Evolutionary conservation across 805 yeast genomes (phyloP).

Genomic region (Starmerella apicola): DNA sequence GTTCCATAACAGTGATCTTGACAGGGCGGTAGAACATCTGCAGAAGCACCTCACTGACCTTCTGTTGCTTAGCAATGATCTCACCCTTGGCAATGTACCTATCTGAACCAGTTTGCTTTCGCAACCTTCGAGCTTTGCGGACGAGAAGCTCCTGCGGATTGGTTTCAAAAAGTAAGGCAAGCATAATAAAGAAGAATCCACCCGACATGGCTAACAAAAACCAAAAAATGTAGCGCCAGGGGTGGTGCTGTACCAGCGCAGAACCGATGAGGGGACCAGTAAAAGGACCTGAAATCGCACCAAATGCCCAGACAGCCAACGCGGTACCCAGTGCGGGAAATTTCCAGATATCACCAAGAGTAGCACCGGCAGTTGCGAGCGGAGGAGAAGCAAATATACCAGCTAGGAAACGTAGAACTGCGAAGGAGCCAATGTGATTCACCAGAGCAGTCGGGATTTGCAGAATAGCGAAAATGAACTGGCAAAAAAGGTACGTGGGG

Average conservation of each 20-base stretch:
- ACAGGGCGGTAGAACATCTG: slow-evolving; percentile 29
- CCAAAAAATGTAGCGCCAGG: slow-evolving; percentile 49
- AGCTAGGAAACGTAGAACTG: slow-evolving; percentile 39
- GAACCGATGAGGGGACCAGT: slow-evolving; percentile 49
- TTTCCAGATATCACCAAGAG: slow-evolving; percentile 38
- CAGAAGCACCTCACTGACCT: slow-evolving; percentile 4
- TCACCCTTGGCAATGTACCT: slow-evolving; percentile 16
- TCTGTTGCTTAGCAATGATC: slow-evolving; percentile 2
- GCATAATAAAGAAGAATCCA: slow-evolving; percentile 28
- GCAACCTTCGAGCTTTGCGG: slow-evolving; percentile 38
- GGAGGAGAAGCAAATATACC: slow-evolving; percentile 49
- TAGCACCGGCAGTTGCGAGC: slow-evolving; percentile 47
- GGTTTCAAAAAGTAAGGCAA: slow-evolving; percentile 39
- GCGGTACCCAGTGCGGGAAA: slow-evolving; percentile 36
- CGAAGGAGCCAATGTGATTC: slow-evolving; percentile 38
- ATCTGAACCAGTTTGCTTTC: slow-evolving; percentile 31
- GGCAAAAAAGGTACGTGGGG: slow-evolving; percentile 35
- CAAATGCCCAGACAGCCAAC: slow-evolving; percentile 41
- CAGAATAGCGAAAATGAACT: slow-evolving; percentile 37
- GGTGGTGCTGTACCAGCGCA: slow-evolving; percentile 34
- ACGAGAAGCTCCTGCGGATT: slow-evolving; percentile 34
- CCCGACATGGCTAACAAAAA: slow-evolving; percentile 33
- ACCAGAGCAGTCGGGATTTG: slow-evolving; percentile 48
- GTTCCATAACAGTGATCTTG: slow-evolving; percentile 39
- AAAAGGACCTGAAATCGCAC: slow-evolving; percentile 44